Evolutionary conservation across 2,329 filamentous ascomycete species (phyloP).

Genomic region (Ceratocystiopsis brevicomis): DNA sequence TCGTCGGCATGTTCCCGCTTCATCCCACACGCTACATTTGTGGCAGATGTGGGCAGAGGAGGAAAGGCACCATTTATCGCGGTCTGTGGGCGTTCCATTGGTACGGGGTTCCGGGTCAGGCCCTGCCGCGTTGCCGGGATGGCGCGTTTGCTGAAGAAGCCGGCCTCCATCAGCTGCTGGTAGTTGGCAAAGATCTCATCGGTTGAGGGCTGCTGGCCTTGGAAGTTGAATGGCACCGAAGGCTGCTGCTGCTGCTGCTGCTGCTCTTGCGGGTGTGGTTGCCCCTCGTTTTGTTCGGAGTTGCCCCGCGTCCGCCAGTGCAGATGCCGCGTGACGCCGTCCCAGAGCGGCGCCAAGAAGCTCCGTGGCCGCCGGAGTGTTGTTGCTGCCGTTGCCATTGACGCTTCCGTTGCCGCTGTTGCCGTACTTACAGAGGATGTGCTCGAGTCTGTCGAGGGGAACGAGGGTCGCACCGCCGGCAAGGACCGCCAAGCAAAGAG

Average conservation of each 20-base stretch:
- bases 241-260: background rate
- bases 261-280: background rate
- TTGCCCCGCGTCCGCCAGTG: constrained; percentile 5
- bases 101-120: constrained; percentile 8
- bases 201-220: background rate
- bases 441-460: constrained; percentile 2
- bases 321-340: constrained; percentile 15
- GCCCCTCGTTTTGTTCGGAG: background rate
- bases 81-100: background rate
- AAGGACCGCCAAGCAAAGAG: constrained; percentile 7
- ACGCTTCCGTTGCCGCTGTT: constrained; percentile 3
- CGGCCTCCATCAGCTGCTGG: constrained; percentile 34
- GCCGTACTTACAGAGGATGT: background rate
- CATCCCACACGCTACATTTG: constrained; percentile 22
- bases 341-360: constrained; percentile 17
- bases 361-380: constrained; percentile 7
- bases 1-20: constrained; percentile 26
- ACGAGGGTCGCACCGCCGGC: constrained; percentile 5
- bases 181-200: constrained; percentile 33
- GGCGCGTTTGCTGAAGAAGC: constrained; percentile 39
- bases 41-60: background rate
- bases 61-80: background rate
- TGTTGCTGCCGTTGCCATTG: background rate
- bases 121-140: constrained; percentile 37
- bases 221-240: background rate